These are phyloP conservation scores for Cryptococcus neoformans DNA, from an alignment of 1,284 basidiomycete species.

Conservation along the genomic window DNA sequence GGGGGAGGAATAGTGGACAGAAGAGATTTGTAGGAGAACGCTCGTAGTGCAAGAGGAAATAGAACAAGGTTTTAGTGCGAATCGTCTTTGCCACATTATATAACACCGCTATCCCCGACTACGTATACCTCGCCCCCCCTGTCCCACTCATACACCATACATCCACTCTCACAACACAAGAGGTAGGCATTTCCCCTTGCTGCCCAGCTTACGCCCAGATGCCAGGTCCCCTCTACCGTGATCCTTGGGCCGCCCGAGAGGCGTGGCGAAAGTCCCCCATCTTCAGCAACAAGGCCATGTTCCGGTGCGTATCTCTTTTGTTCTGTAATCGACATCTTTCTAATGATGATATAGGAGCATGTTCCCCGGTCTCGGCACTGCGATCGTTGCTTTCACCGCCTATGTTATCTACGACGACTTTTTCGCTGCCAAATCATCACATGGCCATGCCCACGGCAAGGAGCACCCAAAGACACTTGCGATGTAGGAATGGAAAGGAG, in stretches of 20 bases:
- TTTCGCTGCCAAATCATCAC: conserved; percentile 33
- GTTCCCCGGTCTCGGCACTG: conserved; percentile 91
- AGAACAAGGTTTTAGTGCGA: neutral
- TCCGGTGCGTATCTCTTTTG: conserved; percentile 47
- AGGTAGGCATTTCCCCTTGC: too few species aligned
- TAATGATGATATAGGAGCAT: conserved; percentile 57
- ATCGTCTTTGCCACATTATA: neutral
- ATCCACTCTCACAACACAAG: too few species aligned
- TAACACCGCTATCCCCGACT: neutral
- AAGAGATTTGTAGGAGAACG: neutral
- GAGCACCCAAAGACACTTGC: conserved; percentile 9
- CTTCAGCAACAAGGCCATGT: conserved; percentile 79
- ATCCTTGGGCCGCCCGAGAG: conserved; percentile 91
- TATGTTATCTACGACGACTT: conserved; percentile 79
- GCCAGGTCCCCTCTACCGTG: conserved; percentile 67
- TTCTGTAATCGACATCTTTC: neutral
- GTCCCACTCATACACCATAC: too few species aligned
- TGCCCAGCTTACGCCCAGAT: conserved; percentile 20
- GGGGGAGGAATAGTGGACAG: neutral
- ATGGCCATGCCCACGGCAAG: conserved; percentile 13
- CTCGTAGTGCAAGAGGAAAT: neutral
- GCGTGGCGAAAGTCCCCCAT: conserved; percentile 88
- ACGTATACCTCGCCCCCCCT: neutral
- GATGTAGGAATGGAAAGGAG: neutral
- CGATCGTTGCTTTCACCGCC: conserved; percentile 80